phyloP scores from a whole-genome alignment of 2,329 filamentous ascomycete species.

The Elsinoe ampelina region DNA sequence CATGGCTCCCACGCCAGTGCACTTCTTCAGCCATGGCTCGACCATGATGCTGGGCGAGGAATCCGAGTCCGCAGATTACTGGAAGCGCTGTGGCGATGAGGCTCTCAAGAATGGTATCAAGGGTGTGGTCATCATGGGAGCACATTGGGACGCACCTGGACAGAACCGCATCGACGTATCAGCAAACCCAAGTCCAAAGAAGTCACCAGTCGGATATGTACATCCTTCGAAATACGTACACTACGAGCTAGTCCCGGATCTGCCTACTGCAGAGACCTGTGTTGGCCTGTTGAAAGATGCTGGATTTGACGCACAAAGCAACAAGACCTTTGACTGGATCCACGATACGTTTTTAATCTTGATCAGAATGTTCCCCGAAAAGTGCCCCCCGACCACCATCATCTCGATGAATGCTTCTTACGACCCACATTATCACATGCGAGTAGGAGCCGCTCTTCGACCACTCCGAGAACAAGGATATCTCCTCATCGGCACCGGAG shows the following conservation, averaged over 20 bases:
- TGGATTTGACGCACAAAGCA: conserved; percentile 46
- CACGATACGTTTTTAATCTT: conserved; percentile 62
- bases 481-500: conserved; percentile 51
- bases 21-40: conserved; percentile 61
- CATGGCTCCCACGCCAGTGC: conserved; percentile 42
- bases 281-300: conserved; percentile 41
- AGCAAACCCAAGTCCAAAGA: conserved; percentile 50
- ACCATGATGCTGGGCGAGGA: conserved; percentile 62
- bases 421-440: conserved; percentile 48
- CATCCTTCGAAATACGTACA: conserved; percentile 54
- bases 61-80: conserved; percentile 52
- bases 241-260: conserved; percentile 54
- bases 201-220: conserved; percentile 58
- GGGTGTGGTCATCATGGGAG: conserved; percentile 59
- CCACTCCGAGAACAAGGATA: conserved; percentile 46
- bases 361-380: conserved; percentile 58
- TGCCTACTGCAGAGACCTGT: conserved; percentile 42
- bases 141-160: conserved; percentile 54
- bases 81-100: conserved; percentile 56
- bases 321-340: conserved; percentile 57
- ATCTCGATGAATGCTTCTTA: conserved; percentile 47
- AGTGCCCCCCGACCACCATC: conserved; percentile 57
- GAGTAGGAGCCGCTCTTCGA: conserved; percentile 48
- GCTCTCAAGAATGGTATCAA: conserved; percentile 52
- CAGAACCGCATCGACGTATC: conserved; percentile 49